These are phyloP conservation scores for Exophiala aquamarina DNA, from an alignment of 2,329 filamentous ascomycete species.

Conservation along the genomic window DNA sequence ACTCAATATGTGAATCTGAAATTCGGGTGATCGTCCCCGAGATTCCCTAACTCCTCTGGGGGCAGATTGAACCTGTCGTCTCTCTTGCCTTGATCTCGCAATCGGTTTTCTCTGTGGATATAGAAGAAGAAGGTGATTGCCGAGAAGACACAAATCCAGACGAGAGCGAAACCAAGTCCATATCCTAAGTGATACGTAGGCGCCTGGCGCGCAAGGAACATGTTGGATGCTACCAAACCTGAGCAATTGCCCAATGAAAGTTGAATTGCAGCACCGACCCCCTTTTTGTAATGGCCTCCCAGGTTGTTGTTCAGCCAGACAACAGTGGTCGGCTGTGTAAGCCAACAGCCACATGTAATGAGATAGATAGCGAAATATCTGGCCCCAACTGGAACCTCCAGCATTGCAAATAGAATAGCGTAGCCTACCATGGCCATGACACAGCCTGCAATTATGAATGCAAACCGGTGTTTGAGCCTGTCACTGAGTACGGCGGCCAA, in stretches of 20 bases:
- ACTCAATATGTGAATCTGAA: slow-evolving; percentile 33
- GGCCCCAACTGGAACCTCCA: too few relatives aligned
- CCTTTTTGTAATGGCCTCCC: not conserved
- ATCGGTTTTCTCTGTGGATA: slow-evolving; percentile 32
- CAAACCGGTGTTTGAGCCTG: too few relatives aligned
- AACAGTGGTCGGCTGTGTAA: not conserved
- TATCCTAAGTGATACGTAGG: slow-evolving; percentile 39
- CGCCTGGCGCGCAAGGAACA: too few relatives aligned
- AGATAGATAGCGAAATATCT: too few relatives aligned
- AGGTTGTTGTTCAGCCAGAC: not conserved
- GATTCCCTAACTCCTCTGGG: slow-evolving; percentile 26
- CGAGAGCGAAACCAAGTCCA: slow-evolving; percentile 33
- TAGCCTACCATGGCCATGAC: too few relatives aligned
- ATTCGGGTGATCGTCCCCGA: slow-evolving; percentile 34
- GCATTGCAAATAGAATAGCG: too few relatives aligned
- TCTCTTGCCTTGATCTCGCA: slow-evolving; percentile 26
- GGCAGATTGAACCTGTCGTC: slow-evolving; percentile 25
- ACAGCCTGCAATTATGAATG: too few relatives aligned
- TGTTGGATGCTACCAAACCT: too few relatives aligned
- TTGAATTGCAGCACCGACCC: too few relatives aligned
- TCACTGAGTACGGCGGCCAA: too few relatives aligned
- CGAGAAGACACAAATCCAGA: slow-evolving; percentile 34
- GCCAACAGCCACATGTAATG: not conserved
- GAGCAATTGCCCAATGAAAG: too few relatives aligned
- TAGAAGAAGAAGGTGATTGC: slow-evolving; percentile 33